Conservation (phyloP, 495 filamentous ascomycete species). For the Trichoderma gamsii region DNA sequence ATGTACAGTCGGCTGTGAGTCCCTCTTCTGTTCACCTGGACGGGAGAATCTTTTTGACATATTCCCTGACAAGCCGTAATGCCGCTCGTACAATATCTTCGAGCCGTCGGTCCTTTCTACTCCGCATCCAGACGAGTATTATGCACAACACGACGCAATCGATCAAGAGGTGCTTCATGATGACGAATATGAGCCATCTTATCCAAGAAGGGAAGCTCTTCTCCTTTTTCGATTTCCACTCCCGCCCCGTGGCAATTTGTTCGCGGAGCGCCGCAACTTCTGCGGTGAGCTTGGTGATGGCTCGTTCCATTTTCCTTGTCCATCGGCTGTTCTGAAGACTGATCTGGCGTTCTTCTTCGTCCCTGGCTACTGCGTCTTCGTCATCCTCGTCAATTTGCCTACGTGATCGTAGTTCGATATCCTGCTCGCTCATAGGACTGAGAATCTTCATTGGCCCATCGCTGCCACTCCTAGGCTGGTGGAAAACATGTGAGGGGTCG, state of each 20-base stretch:
- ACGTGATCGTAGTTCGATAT: slow-evolving; percentile 51
- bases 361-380: slow-evolving; percentile 23
- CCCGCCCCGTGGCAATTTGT: slow-evolving; percentile 67
- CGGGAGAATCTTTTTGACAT: slow-evolving; percentile 49
- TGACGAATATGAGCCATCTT: slow-evolving; percentile 61
- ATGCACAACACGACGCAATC: slow-evolving; percentile 65
- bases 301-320: slow-evolving; percentile 77
- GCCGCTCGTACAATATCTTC: slow-evolving; percentile 69
- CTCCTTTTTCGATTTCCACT: slow-evolving; percentile 48
- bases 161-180: slow-evolving; percentile 65
- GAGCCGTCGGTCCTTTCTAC: slow-evolving; percentile 66
- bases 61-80: slow-evolving; percentile 54
- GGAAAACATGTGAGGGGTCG: slow-evolving; percentile 26
- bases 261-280: slow-evolving; percentile 92
- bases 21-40: slow-evolving; percentile 36
- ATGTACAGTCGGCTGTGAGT: not conserved
- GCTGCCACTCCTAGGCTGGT: slow-evolving; percentile 38
- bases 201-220: slow-evolving; percentile 62
- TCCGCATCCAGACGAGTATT: slow-evolving; percentile 72
- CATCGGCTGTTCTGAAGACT: slow-evolving; percentile 52
- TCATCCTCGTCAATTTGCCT: slow-evolving; percentile 33
- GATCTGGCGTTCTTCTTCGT: slow-evolving; percentile 31
- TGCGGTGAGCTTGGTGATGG: slow-evolving; percentile 81
- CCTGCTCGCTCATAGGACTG: slow-evolving; percentile 74
- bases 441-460: slow-evolving; percentile 60